Percentiles rank a stretch among this genome's conserved stretches.
These are phyloP conservation scores for Mycena filopes DNA, from an alignment of 768 basidiomycete species.

Conservation along the genomic window DNA sequence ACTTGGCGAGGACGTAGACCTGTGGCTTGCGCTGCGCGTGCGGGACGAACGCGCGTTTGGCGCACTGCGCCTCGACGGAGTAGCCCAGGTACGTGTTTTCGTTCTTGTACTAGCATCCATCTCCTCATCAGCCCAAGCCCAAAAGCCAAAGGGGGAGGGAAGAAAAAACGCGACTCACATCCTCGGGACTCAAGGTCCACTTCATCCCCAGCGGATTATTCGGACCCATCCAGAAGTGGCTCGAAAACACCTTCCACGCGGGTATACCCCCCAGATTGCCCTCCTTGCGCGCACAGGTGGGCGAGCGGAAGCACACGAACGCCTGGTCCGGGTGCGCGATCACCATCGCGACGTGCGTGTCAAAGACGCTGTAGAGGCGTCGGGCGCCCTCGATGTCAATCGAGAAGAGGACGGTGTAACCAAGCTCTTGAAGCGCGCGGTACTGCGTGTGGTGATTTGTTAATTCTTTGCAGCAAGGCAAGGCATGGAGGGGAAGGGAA, in stretches of 20 bases:
- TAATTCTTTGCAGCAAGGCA: no score
- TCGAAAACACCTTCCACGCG: conserved; percentile 1
- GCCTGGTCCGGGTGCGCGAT: conserved; percentile 12
- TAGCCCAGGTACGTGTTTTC: conserved; percentile 40
- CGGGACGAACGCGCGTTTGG: conserved; percentile 35
- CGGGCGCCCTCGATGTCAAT: conserved; percentile 36
- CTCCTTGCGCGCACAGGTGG: background rate
- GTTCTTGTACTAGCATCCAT: no score
- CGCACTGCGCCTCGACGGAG: conserved; percentile 45
- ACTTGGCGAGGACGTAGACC: conserved; percentile 21
- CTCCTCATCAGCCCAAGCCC: no score
- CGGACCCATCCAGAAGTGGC: background rate
- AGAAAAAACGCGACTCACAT: background rate
- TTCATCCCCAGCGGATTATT: conserved; percentile 4
- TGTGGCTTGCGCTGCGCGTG: conserved; percentile 35
- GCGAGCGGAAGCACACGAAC: background rate
- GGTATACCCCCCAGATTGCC: conserved; percentile 6
- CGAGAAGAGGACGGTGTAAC: conserved; percentile 29
- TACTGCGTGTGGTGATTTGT: conserved; percentile 11
- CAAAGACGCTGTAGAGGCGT: conserved; percentile 44
- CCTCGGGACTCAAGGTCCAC: conserved; percentile 13
- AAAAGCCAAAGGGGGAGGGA: no score
- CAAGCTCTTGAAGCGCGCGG: conserved; percentile 39
- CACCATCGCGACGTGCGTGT: conserved; percentile 44
- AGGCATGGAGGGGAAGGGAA: no score